phyloP scores from a whole-genome alignment of 495 filamentous ascomycete genomes.

The Penicillium angulare region DNA sequence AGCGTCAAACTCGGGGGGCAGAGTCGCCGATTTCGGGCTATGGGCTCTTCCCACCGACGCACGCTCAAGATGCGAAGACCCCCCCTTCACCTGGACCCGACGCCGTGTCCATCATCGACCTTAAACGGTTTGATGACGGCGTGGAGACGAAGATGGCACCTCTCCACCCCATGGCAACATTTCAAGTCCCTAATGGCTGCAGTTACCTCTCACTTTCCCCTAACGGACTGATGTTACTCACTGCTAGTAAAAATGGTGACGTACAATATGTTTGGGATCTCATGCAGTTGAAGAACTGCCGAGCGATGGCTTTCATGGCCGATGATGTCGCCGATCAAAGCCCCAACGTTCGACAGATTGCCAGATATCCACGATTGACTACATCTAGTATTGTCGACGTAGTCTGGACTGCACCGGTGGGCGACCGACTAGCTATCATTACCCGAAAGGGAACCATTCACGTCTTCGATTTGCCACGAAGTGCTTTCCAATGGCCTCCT shows the following conservation, averaged over 20 bases:
- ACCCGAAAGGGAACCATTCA: slow-evolving; percentile 94
- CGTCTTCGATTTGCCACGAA: slow-evolving; percentile 78
- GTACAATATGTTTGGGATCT: slow-evolving; percentile 91
- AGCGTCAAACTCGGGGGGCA: slow-evolving; percentile 26
- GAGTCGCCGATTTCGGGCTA: slow-evolving; percentile 30
- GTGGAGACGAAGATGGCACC: slow-evolving; percentile 36
- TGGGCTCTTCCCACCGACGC: slow-evolving; percentile 70
- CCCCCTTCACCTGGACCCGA: slow-evolving; percentile 62
- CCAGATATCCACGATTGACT: slow-evolving; percentile 85
- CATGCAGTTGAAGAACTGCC: slow-evolving; percentile 58
- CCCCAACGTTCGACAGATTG: slow-evolving; percentile 72
- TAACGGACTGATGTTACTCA: slow-evolving; percentile 78
- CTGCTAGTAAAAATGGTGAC: slow-evolving; percentile 88
- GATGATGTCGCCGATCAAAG: slow-evolving; percentile 32
- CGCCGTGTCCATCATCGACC: slow-evolving; percentile 79
- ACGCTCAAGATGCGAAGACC: slow-evolving; percentile 53
- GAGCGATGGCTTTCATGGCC: slow-evolving; percentile 39
- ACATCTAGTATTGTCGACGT: slow-evolving; percentile 87
- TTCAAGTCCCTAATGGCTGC: slow-evolving; percentile 78
- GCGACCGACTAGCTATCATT: slow-evolving; percentile 78
- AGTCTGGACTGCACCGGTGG: slow-evolving; percentile 78
- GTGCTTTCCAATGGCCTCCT: slow-evolving; percentile 86
- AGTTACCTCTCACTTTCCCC: slow-evolving; percentile 91
- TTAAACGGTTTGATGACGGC: slow-evolving; percentile 60
- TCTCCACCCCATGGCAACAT: slow-evolving; percentile 70